These are phyloP conservation scores for Penicillium tannophilum DNA, from an alignment of 495 filamentous ascomycete genomes.

Conservation along the genomic window DNA sequence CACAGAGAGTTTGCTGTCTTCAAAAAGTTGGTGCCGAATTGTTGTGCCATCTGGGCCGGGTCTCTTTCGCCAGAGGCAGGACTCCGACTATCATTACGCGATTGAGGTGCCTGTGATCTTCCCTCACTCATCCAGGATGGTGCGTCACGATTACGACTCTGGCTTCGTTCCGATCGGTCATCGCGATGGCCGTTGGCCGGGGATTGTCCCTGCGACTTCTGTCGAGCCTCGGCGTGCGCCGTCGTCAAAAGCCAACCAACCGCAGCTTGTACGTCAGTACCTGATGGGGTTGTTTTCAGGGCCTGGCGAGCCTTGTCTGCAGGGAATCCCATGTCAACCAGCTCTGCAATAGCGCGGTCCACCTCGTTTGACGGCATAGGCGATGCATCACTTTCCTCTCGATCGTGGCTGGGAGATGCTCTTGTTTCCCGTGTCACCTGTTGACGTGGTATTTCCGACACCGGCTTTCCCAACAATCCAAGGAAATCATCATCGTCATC, in stretches of 20 bases:
- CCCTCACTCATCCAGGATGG: conserved; percentile 45
- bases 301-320: conserved; percentile 77
- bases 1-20: conserved; percentile 94
- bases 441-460: conserved; percentile 68
- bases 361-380: conserved; percentile 57
- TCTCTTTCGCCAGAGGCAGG: conserved; percentile 69
- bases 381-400: conserved; percentile 39
- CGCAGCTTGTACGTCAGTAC: conserved; percentile 81
- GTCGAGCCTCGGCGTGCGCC: conserved; percentile 74
- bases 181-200: conserved; percentile 30
- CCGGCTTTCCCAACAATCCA: conserved; percentile 81
- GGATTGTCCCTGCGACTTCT: conserved; percentile 52
- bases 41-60: conserved; percentile 76
- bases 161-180: conserved; percentile 39
- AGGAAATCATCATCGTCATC: conserved; percentile 80
- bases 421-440: conserved; percentile 38
- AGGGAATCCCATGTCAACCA: conserved; percentile 95
- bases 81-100: conserved; percentile 55
- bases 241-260: conserved; percentile 89
- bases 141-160: conserved; percentile 39
- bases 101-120: conserved; percentile 34
- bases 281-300: conserved; percentile 74
- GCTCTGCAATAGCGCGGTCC: conserved; percentile 81
- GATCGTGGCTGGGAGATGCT: conserved; percentile 47
- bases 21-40: conserved; percentile 78